These are phyloP conservation scores for Leccinum imitatum DNA, from an alignment of 768 basidiomycete genomes.

Conservation along the genomic window DNA sequence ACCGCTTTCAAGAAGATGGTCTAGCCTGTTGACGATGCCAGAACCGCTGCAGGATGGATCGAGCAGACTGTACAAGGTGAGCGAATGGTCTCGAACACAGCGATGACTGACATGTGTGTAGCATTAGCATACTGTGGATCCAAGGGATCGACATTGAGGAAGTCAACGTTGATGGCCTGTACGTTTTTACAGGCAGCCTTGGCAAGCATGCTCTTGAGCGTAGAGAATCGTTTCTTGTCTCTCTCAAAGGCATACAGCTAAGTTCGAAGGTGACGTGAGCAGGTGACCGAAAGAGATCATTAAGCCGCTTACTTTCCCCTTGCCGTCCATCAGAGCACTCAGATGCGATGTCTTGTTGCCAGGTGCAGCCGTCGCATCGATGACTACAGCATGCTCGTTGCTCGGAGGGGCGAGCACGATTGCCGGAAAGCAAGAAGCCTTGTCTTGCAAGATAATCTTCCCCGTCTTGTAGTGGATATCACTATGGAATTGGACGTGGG, in stretches of 20 bases:
- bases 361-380: conserved; percentile 95
- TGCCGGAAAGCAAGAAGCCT: conserved; percentile 96
- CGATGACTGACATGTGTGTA: conserved; percentile 78
- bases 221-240: conserved; percentile 77
- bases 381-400: conserved; percentile 53
- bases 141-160: conserved; percentile 71
- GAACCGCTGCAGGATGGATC: conserved; percentile 98
- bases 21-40: conserved; percentile 87
- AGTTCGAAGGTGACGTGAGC: conserved; percentile 2
- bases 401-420: conserved; percentile 75
- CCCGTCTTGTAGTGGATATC: conserved; percentile 73
- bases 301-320: conserved; percentile 61
- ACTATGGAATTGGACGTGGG: conserved; percentile 62
- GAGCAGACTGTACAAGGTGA: conserved; percentile 56
- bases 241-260: conserved; percentile 89
- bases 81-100: conserved; percentile 1
- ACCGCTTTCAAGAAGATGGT: conserved; percentile 80
- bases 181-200: conserved; percentile 84
- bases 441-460: conserved; percentile 92
- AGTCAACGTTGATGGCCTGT: conserved; percentile 74
- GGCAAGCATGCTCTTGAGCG: conserved; percentile 81
- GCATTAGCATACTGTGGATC: conserved; percentile 61
- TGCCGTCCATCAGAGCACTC: conserved; percentile 81
- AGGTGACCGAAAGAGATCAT: not conserved
- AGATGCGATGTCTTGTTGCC: conserved; percentile 98